phyloP scores from a whole-genome alignment of 176 grass and related monocot species.

The Oropetium thomaeum region DNA sequence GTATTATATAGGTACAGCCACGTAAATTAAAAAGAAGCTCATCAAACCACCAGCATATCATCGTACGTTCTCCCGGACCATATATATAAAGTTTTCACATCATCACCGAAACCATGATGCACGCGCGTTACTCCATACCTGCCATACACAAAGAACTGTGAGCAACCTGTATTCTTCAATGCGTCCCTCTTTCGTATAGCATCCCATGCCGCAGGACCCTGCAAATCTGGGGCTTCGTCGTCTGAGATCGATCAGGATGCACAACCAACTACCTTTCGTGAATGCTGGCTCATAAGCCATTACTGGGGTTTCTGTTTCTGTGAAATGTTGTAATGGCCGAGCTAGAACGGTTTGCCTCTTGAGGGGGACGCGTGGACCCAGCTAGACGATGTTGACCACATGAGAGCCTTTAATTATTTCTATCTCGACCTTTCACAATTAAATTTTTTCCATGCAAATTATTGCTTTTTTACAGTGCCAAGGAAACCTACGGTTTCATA shows the following conservation, averaged over 20 bases:
- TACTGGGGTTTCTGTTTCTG: constrained; percentile 40
- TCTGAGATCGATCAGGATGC: constrained; percentile 24
- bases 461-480: neutral
- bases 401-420: constrained; percentile 14
- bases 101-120: too few species aligned
- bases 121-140: constrained; percentile 28
- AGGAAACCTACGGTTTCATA: too few species aligned
- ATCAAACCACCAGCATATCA: neutral
- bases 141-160: neutral
- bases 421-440: neutral
- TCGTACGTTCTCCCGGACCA: neutral
- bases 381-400: constrained; percentile 35
- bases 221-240: constrained; percentile 33
- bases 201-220: constrained; percentile 42
- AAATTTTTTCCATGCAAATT: neutral
- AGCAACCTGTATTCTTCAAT: constrained; percentile 42
- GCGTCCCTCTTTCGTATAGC: constrained; percentile 35
- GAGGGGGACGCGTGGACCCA: constrained; percentile 22
- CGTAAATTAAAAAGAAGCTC: neutral
- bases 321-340: constrained; percentile 33
- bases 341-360: constrained; percentile 44
- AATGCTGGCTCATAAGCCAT: constrained; percentile 32
- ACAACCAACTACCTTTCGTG: constrained; percentile 43
- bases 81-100: too few species aligned
- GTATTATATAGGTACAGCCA: neutral